Percentiles rank a stretch among this genome's conserved stretches.
Conservation (phyloP, 2,329 filamentous ascomycete genomes). For the Acarospora socialis region DNA sequence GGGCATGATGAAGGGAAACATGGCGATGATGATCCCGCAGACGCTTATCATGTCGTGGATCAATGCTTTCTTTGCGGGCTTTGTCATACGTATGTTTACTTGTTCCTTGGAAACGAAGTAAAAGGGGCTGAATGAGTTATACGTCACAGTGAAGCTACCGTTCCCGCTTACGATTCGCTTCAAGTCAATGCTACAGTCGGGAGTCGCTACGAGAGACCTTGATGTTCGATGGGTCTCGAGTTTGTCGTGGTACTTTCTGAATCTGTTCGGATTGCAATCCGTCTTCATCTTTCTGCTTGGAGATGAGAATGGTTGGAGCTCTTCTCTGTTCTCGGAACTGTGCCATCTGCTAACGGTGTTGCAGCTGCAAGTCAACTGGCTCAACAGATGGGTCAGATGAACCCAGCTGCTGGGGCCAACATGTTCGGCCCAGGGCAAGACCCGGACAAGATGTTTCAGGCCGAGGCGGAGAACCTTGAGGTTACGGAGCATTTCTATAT, state of each 20-base stretch:
- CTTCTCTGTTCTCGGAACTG: background rate
- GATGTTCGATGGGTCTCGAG: constrained; percentile 98
- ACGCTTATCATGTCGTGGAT: constrained; percentile 99
- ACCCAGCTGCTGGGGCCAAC: constrained; percentile 49
- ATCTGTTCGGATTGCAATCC: constrained; percentile 88
- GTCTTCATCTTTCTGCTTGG: constrained; percentile 96
- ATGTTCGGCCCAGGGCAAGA: constrained; percentile 90
- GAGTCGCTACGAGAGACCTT: constrained; percentile 87
- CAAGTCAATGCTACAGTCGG: constrained; percentile 98
- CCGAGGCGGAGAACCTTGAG: constrained; percentile 86
- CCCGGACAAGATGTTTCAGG: constrained; percentile 86
- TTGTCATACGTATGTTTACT: constrained; percentile 68
- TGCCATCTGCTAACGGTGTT: constrained; percentile 6
- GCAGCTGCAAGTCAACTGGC: constrained; percentile 81
- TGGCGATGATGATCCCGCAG: constrained; percentile 99
- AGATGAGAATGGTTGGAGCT: constrained; percentile 90
- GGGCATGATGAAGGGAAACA: constrained; percentile 99
- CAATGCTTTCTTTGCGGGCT: constrained; percentile 96
- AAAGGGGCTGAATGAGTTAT: constrained; percentile 1
- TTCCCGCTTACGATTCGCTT: constrained; percentile 98
- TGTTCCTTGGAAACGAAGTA: background rate
- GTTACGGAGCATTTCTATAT: constrained; percentile 91
- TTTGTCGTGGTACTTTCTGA: constrained; percentile 97
- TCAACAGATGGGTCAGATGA: constrained; percentile 67
- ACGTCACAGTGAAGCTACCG: constrained; percentile 67